Evolutionary conservation across 352 stramenopile species (phyloP), one percentile per base, ranked within the genome.

Genomic region (Pelagophyceae sp.): DNA sequence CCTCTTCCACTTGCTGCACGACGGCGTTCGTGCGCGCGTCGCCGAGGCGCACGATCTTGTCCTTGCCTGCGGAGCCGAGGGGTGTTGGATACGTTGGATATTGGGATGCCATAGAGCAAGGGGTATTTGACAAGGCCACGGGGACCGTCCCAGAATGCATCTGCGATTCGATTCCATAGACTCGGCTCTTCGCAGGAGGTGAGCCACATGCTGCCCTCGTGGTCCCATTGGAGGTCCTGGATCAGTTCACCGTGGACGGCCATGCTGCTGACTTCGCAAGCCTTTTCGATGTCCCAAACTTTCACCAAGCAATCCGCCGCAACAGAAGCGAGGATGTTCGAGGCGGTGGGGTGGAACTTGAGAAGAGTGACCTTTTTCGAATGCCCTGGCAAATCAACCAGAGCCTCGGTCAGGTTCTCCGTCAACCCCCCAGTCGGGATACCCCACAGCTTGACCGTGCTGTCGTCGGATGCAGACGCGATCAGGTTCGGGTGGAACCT

Each of bases 211-310:
- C 92, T 94, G 76, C 96, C 96, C 38, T 92, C 94, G 85, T 92
- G 97, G 88, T 96, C 97, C 96, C 96, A 99, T 23, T 94, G 90
- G 76, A 99, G 83, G 84, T 99, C 95, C 82, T 99, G 95, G 80
- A 97, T 95, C 65, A 98, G 80, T 81, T 96, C 92, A 76, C 94
- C 85, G 76, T 94, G 91, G 72, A 85, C 82, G 54, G 88, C 81
- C 86, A 97, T 93, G 64, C 90, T 91, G 40, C 91, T 89, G 50
- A 98, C 93, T 78, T 96, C 89, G 64, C 81, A 61, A 38, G 88
- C 91, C 78, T 96, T 96, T 80, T 99, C 96, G 80, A 99, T 96
- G 86, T 99, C 96, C 96, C 96, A 99, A 45, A 99, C 83, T 80
- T 97, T 98, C 72, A 98, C 92, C 20, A 93, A 97, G 77, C 96